Evolutionary conservation across 176 grass and related monocot genomes (phyloP), one percentile per base, ranked within the genome.

Genomic region (Triticum urartu): DNA sequence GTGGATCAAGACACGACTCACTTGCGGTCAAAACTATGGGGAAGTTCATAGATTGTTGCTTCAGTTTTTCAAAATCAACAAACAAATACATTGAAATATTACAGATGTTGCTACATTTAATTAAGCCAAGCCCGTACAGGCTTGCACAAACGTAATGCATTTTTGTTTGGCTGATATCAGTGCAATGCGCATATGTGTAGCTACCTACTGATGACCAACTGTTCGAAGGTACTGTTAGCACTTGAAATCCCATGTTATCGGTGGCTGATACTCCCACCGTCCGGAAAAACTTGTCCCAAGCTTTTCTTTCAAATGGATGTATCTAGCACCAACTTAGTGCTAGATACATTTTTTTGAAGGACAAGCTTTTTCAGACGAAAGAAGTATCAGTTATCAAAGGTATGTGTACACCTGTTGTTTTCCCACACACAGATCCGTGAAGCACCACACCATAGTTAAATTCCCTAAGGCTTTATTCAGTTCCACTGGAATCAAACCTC

Each of bases 1-100:
- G 50, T 95, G 96, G 96, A 95, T 98, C 70, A 98, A 95, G 82
- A 73, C 89, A 76, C 83, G 71, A 39, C 85, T 98, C 74, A 75
- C 92, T 67, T 86, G 88, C 83, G 68, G 83, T 84, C 80, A 86
- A 81, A 86, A 87, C 66, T 98, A 98, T 72, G 90, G 93, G 63
- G 96, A 94, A 86, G 93, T 98, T 13, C 96, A 98, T 69, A 91
- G 84, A 88, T 75, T 54, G 21, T 81, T 98, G 76, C 86, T 81
- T 35, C 89, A 89, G 39, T 98, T 98, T 79, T 95, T 95, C 88
- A 93, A 90, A 91, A 81, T 88, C 35, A 98, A 95, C 61, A 94
- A 89, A 73, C 61, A 89, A 72, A 90, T 45, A 10, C 79, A 70
- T 73, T 76, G 85, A 89, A 83, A 71, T 35, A 68, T 77, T 79